Conservation (phyloP, 225 moss, liverwort and hornwort genomes). For the Thuidium tamariscinum region DNA sequence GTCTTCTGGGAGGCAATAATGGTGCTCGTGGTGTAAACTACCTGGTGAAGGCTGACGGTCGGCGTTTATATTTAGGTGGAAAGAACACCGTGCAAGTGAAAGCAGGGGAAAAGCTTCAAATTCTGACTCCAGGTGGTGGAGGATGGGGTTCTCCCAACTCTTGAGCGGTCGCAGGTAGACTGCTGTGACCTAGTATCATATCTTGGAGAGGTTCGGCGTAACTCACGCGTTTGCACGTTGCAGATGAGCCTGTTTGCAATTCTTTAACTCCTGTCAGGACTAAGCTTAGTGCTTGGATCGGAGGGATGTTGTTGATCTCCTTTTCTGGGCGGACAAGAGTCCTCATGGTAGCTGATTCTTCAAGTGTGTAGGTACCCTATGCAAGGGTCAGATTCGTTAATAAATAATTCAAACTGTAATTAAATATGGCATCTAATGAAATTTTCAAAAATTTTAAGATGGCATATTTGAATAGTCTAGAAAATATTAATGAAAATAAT, state of each 20-base stretch:
- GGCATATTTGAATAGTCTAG: too few relatives aligned
- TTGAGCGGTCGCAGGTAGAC: neutral
- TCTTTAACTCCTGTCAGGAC: neutral
- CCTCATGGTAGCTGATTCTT: neutral
- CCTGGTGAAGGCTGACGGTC: constrained; percentile 68
- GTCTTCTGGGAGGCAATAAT: constrained; percentile 65
- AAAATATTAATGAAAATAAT: too few relatives aligned
- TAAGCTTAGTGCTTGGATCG: neutral
- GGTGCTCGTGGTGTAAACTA: constrained; percentile 76
- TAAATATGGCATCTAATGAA: too few relatives aligned
- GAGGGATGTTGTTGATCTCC: neutral
- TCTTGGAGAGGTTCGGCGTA: neutral
- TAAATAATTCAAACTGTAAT: too few relatives aligned
- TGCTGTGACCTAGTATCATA: neutral
- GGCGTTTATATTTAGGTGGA: constrained; percentile 76
- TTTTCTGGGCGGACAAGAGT: neutral
- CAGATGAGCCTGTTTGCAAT: neutral
- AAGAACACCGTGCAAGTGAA: constrained; percentile 83
- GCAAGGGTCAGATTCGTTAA: too few relatives aligned
- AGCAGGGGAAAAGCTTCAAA: constrained; percentile 79
- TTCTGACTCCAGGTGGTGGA: constrained; percentile 91
- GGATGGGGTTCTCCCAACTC: constrained; percentile 55
- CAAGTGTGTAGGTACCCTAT: neutral
- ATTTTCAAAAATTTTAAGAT: too few relatives aligned
- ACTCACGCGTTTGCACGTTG: neutral